These are phyloP conservation scores for Aspergillus sp. DNA, from an alignment of 2,329 filamentous ascomycete genomes.

Conservation along the genomic window DNA sequence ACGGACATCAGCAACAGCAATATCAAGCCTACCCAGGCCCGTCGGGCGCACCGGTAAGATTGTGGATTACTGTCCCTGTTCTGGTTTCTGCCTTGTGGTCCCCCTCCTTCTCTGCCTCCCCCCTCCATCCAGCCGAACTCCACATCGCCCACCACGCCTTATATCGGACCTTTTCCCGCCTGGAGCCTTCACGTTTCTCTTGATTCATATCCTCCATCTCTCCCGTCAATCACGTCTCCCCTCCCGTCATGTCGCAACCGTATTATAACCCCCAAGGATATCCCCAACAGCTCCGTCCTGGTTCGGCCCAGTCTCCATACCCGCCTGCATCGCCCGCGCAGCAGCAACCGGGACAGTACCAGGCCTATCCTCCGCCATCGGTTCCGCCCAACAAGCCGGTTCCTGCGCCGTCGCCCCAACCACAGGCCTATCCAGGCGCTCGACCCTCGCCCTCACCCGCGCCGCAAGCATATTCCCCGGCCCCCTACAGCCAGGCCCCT, in stretches of 20 bases:
- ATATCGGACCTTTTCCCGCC: not conserved
- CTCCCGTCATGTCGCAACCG: conserved; percentile 35
- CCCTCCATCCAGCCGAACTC: conserved; percentile 13
- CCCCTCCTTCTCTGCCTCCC: conserved; percentile 8
- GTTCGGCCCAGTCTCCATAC: conserved; percentile 37
- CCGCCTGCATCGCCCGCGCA: conserved; percentile 27
- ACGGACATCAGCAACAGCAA: conserved; percentile 34
- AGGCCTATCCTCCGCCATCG: conserved; percentile 35
- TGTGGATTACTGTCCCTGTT: conserved; percentile 14
- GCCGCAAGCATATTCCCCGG: conserved; percentile 41
- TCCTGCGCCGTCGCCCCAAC: conserved; percentile 24
- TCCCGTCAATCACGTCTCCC: conserved; percentile 7
- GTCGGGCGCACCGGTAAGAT: conserved; percentile 37
- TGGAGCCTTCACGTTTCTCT: not conserved
- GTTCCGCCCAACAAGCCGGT: conserved; percentile 30
- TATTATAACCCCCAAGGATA: conserved; percentile 35
- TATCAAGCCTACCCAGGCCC: conserved; percentile 57
- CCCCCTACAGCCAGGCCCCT: conserved; percentile 33
- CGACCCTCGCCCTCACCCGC: conserved; percentile 24
- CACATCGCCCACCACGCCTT: conserved; percentile 2
- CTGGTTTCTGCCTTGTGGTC: conserved; percentile 9
- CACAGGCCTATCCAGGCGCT: conserved; percentile 18
- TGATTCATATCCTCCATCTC: not conserved
- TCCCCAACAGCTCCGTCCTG: conserved; percentile 32
- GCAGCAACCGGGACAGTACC: conserved; percentile 32